Evolutionary conservation across 306 rosid species (phyloP).

Genomic region (Heteromeles arbutifolia): DNA sequence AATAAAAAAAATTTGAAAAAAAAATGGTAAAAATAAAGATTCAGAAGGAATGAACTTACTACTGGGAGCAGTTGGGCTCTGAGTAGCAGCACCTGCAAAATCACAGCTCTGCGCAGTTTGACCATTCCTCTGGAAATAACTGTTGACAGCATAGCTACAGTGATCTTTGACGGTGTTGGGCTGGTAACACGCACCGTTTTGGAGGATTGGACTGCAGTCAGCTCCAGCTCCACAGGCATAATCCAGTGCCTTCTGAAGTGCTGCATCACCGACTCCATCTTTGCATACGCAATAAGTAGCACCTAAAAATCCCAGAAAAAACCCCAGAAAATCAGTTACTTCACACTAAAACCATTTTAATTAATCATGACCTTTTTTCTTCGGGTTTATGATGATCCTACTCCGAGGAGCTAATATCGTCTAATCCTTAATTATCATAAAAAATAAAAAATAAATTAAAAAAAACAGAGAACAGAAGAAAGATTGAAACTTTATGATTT

Average conservation of each 20-base stretch:
- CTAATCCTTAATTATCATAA: background rate
- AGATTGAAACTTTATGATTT: background rate
- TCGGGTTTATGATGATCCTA: too few species aligned
- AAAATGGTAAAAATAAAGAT: background rate
- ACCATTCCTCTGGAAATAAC: slow-evolving; percentile 79
- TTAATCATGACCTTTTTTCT: background rate
- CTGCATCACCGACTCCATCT: slow-evolving; percentile 61
- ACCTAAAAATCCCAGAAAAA: slow-evolving; percentile 26
- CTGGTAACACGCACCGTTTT: slow-evolving; percentile 64
- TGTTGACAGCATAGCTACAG: slow-evolving; percentile 81
- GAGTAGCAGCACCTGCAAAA: slow-evolving; percentile 56
- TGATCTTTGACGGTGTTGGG: slow-evolving; percentile 90
- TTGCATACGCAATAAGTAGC: slow-evolving; percentile 76
- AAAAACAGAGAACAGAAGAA: background rate
- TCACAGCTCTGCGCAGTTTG: slow-evolving; percentile 68
- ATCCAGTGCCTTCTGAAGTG: slow-evolving; percentile 72
- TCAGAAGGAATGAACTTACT: background rate
- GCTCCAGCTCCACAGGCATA: slow-evolving; percentile 99
- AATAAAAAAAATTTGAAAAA: background rate
- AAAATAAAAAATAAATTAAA: background rate
- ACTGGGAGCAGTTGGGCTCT: slow-evolving; percentile 55
- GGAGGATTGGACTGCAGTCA: slow-evolving; percentile 57
- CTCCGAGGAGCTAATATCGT: background rate
- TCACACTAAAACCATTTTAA: slow-evolving; percentile 18
- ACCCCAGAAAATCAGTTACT: slow-evolving; percentile 1